A percentile compares a stretch with the other conserved stretches of the same genome.
Conservation (phyloP, 495 filamentous ascomycete species). For the Penicillium roqueforti region DNA sequence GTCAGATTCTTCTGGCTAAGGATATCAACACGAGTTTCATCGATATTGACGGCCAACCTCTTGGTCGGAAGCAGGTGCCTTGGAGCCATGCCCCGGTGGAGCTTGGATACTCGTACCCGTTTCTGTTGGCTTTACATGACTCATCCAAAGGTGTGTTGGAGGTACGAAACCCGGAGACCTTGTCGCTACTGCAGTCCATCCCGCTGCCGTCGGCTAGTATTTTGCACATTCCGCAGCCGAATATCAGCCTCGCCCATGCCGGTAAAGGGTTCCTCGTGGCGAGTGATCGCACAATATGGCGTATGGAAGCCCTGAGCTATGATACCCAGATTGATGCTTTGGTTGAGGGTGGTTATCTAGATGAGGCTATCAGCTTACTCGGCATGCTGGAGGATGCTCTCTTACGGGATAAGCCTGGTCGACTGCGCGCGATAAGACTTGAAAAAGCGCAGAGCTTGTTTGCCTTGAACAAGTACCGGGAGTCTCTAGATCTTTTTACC, state of each 20-base stretch:
- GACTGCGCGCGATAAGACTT: conserved; percentile 78
- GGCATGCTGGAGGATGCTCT: conserved; percentile 89
- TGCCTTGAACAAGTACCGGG: conserved; percentile 71
- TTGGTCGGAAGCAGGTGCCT: conserved; percentile 82
- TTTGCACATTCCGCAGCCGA: conserved; percentile 91
- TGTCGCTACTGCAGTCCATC: conserved; percentile 82
- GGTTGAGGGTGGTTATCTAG: conserved; percentile 67
- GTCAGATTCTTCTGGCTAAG: conserved; percentile 83
- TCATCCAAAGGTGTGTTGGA: conserved; percentile 83
- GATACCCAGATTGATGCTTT: conserved; percentile 87
- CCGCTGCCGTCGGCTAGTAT: conserved; percentile 71
- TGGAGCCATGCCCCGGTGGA: conserved; percentile 86
- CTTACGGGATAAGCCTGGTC: conserved; percentile 74
- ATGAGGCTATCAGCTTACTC: conserved; percentile 89
- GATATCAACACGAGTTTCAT: conserved; percentile 95
- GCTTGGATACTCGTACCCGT: conserved; percentile 94
- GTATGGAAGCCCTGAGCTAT: conserved; percentile 91
- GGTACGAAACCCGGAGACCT: conserved; percentile 85
- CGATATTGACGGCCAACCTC: conserved; percentile 70
- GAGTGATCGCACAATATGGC: conserved; percentile 88
- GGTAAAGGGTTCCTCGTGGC: conserved; percentile 90
- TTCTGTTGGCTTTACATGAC: conserved; percentile 80
- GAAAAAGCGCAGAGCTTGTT: conserved; percentile 86
- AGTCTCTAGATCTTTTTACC: conserved; percentile 88
- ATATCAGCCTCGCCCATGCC: conserved; percentile 84